phyloP scores from a whole-genome alignment of 495 filamentous ascomycete species.

The Sordaria brevicollis region DNA sequence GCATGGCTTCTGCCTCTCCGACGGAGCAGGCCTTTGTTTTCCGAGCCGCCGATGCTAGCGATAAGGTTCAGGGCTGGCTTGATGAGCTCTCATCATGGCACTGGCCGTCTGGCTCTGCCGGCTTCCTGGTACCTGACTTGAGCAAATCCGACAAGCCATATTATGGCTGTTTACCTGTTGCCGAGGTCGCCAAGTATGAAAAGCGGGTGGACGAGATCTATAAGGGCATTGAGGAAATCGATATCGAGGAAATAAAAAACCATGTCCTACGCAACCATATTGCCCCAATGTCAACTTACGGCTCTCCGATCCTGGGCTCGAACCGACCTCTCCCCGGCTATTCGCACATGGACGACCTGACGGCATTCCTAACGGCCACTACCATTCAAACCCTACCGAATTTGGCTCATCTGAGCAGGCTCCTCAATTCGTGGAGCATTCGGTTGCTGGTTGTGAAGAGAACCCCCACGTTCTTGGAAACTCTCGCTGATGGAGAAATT shows the following conservation, averaged over 20 bases:
- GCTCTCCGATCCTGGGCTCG: slow-evolving; percentile 39
- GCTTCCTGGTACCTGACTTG: slow-evolving; percentile 44
- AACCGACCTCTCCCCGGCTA: slow-evolving; percentile 35
- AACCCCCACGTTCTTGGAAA: slow-evolving; percentile 57
- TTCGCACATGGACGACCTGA: slow-evolving; percentile 66
- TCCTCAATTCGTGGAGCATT: slow-evolving; percentile 66
- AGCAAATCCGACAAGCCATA: slow-evolving; percentile 38
- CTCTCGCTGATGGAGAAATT: slow-evolving; percentile 51
- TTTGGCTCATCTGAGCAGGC: slow-evolving; percentile 56
- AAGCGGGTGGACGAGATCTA: slow-evolving; percentile 66
- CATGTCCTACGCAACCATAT: slow-evolving; percentile 77
- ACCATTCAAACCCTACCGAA: slow-evolving; percentile 77
- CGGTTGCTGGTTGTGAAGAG: slow-evolving; percentile 63
- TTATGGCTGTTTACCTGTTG: slow-evolving; percentile 57
- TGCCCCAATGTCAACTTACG: slow-evolving; percentile 40
- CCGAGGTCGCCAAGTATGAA: slow-evolving; percentile 56
- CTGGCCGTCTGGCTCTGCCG: slow-evolving; percentile 49
- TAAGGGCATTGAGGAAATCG: slow-evolving; percentile 64
- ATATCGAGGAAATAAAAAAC: slow-evolving; percentile 82
- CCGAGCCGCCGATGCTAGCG: slow-evolving; percentile 60
- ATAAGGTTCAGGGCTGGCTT: slow-evolving; percentile 67
- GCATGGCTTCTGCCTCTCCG: slow-evolving; percentile 55
- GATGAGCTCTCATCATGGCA: slow-evolving; percentile 65
- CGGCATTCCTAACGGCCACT: slow-evolving; percentile 79
- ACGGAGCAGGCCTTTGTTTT: slow-evolving; percentile 63